Evolutionary conservation across 768 basidiomycete species (phyloP).

Genomic region (Dioszegia crocea): DNA sequence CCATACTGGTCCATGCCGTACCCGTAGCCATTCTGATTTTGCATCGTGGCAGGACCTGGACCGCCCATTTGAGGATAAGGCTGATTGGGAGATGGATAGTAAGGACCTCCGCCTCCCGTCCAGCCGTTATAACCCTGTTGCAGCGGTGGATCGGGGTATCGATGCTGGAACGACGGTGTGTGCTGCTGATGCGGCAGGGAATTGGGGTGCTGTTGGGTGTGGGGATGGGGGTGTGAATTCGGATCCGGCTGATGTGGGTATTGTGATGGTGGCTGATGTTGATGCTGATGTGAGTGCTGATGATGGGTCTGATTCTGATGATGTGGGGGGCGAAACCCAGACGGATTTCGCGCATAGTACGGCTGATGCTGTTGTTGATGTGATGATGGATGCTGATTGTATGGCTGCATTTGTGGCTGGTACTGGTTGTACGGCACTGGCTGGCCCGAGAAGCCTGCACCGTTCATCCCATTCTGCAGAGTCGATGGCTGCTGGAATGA

Average conservation of each 20-base stretch:
- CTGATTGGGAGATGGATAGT: slow-evolving; percentile 1
- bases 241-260: slow-evolving; percentile 7
- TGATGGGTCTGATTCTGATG: slow-evolving; percentile 1
- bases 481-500: neutral
- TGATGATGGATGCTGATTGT: neutral
- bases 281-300: slow-evolving; percentile 3
- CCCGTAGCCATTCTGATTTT: slow-evolving; percentile 38
- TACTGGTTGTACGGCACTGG: neutral
- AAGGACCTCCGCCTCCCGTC: neutral
- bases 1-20: slow-evolving; percentile 8
- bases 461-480: neutral
- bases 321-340: neutral
- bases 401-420: neutral
- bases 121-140: neutral
- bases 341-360: neutral
- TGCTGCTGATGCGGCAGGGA: neutral
- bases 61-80: slow-evolving; percentile 34
- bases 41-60: slow-evolving; percentile 36
- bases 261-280: slow-evolving; percentile 13
- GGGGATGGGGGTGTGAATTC: neutral
- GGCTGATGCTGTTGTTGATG: slow-evolving; percentile 6
- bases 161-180: neutral
- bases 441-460: neutral
- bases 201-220: neutral
- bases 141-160: neutral